Conservation (phyloP, 257 asterid species). For the Agastache rugosa region DNA sequence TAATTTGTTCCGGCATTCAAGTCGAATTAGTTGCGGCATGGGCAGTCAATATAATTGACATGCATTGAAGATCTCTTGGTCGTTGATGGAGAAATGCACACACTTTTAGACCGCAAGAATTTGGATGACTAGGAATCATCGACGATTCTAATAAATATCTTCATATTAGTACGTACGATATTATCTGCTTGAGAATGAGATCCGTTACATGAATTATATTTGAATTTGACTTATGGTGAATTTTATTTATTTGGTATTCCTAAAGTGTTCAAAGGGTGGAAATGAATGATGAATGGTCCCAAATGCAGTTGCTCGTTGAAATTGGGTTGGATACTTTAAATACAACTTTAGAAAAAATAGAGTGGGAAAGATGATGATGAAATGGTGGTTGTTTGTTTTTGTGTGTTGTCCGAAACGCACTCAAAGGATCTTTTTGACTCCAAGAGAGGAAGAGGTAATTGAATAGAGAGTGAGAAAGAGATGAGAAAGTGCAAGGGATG, state of each 20-base stretch:
- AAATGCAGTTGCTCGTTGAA: slow-evolving; percentile 36
- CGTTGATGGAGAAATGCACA: slow-evolving; percentile 19
- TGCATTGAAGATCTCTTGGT: not conserved
- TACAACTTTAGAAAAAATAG: slow-evolving; percentile 40
- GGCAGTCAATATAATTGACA: not conserved
- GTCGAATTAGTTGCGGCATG: slow-evolving; percentile 8
- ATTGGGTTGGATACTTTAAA: slow-evolving; percentile 36
- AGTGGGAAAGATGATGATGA: slow-evolving; percentile 23
- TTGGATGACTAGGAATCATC: not conserved
- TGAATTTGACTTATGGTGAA: not conserved
- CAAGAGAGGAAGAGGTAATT: not conserved
- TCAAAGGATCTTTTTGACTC: slow-evolving; percentile 48
- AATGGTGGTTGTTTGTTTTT: slow-evolving; percentile 26
- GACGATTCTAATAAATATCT: not conserved
- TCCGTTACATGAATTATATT: not conserved
- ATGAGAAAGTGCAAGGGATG: slow-evolving; percentile 30
- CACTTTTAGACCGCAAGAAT: not conserved
- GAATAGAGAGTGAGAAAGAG: slow-evolving; percentile 30
- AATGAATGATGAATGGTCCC: slow-evolving; percentile 23
- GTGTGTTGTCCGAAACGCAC: slow-evolving; percentile 44
- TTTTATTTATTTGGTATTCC: not conserved
- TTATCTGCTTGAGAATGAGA: not conserved
- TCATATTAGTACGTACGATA: not conserved
- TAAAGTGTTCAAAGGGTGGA: not conserved
- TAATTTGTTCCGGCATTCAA: not conserved